These are phyloP conservation scores for Sapria himalayana DNA, from an alignment of 345 rosid species.

Conservation along the genomic window DNA sequence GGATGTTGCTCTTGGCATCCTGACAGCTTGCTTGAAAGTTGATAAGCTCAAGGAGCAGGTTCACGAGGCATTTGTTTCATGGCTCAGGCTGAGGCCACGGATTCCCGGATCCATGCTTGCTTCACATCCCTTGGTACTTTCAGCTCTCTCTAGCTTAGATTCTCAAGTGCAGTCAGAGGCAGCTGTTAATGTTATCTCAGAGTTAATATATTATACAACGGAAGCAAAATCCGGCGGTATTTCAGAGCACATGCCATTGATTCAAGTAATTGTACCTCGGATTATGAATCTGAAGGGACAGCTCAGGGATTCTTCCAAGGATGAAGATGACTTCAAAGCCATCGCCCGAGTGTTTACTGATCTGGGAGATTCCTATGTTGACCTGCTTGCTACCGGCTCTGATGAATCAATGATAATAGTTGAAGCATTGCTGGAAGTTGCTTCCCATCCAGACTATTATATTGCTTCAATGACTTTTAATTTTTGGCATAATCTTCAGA, in stretches of 20 bases:
- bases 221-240: slow-evolving; percentile 59
- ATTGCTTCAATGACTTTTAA: slow-evolving; percentile 98
- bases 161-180: slow-evolving; percentile 85
- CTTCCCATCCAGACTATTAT: slow-evolving; percentile 86
- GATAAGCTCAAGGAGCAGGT: slow-evolving; percentile 89
- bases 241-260: slow-evolving; percentile 61
- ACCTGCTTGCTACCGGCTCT: slow-evolving; percentile 86
- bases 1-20: slow-evolving; percentile 57
- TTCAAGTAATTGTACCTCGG: slow-evolving; percentile 84
- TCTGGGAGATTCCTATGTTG: slow-evolving; percentile 94
- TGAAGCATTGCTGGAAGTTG: slow-evolving; percentile 68
- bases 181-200: slow-evolving; percentile 91
- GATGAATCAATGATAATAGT: slow-evolving; percentile 78
- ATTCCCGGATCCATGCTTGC: slow-evolving; percentile 71
- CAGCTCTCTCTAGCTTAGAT: slow-evolving; percentile 82
- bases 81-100: slow-evolving; percentile 91
- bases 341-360: slow-evolving; percentile 93
- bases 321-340: slow-evolving; percentile 97
- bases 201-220: slow-evolving; percentile 79
- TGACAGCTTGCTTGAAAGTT: slow-evolving; percentile 62
- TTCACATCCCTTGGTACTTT: slow-evolving; percentile 64
- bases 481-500: slow-evolving; percentile 98
- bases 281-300: slow-evolving; percentile 69
- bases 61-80: slow-evolving; percentile 95
- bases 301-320: slow-evolving; percentile 80